Evolutionary conservation across 2,329 filamentous ascomycete species (phyloP).

Genomic region (Beauveria sp.): DNA sequence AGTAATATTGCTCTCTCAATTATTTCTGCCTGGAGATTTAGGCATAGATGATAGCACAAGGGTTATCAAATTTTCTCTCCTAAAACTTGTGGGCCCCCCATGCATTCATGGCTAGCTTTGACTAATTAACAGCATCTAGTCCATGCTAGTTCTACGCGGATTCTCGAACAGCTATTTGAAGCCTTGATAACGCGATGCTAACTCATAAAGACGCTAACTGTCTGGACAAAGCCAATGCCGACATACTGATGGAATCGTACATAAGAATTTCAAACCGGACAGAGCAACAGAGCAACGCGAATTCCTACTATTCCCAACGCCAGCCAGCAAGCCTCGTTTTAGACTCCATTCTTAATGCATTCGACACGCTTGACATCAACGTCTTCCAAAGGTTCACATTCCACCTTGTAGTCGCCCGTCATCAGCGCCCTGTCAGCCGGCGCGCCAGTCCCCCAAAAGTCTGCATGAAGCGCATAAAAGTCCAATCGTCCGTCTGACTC

Average conservation of each 20-base stretch:
- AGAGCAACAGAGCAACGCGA: background rate
- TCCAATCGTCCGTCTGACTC: background rate
- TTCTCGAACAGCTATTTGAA: background rate
- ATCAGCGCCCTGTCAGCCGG: background rate
- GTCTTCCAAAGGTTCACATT: background rate
- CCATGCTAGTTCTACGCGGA: background rate
- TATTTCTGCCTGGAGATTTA: background rate
- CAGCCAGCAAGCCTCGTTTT: background rate
- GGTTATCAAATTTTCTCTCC: background rate
- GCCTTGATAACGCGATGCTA: background rate
- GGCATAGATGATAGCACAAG: background rate
- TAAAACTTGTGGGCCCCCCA: background rate
- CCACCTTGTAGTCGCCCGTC: background rate
- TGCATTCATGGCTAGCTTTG: no score
- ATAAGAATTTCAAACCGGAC: no score
- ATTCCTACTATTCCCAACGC: background rate
- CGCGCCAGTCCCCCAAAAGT: slow-evolving; percentile 6
- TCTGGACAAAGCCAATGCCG: no score
- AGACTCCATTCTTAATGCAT: background rate
- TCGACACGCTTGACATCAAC: background rate
- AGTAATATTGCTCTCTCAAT: background rate
- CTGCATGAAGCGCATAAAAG: background rate
- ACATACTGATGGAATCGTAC: no score
- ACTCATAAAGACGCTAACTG: background rate
- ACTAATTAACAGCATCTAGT: background rate